Conservation (phyloP, 139 green algal genomes). For the Axilococcus clingmanii region DNA sequence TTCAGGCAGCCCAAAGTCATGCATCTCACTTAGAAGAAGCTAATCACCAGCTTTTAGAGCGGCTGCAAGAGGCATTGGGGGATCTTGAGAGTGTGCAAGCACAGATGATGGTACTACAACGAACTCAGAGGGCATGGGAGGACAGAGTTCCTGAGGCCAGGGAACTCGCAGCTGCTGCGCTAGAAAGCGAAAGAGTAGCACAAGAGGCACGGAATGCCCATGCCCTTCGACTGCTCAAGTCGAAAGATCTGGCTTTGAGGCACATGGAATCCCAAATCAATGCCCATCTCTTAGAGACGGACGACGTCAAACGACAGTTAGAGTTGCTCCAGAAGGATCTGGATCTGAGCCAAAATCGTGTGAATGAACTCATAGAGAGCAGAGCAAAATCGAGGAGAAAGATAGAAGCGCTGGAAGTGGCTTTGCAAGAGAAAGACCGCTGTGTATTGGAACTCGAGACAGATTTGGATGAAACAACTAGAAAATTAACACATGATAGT, state of each 20-base stretch:
- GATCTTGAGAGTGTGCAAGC: too few relatives aligned
- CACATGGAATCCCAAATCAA: neutral
- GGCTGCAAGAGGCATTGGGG: too few relatives aligned
- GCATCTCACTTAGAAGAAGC: too few relatives aligned
- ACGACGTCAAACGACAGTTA: neutral
- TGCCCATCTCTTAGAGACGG: neutral
- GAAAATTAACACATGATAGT: neutral
- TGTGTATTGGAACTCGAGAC: neutral
- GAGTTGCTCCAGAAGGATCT: neutral
- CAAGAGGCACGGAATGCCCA: conserved; percentile 7
- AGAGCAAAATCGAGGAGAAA: neutral
- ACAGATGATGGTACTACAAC: too few relatives aligned
- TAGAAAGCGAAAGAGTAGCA: too few relatives aligned
- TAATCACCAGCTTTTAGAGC: too few relatives aligned
- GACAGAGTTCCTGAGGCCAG: too few relatives aligned
- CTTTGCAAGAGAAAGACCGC: neutral
- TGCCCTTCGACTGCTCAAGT: neutral
- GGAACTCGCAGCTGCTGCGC: too few relatives aligned
- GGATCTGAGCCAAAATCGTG: neutral
- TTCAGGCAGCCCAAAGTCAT: too few relatives aligned
- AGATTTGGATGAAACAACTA: neutral
- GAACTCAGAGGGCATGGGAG: too few relatives aligned
- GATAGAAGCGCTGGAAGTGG: too few relatives aligned
- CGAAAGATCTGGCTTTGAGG: neutral
- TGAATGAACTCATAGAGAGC: neutral